phyloP scores from a whole-genome alignment of 495 filamentous ascomycete genomes.

The Pseudoneurospora amorphoporcata region DNA sequence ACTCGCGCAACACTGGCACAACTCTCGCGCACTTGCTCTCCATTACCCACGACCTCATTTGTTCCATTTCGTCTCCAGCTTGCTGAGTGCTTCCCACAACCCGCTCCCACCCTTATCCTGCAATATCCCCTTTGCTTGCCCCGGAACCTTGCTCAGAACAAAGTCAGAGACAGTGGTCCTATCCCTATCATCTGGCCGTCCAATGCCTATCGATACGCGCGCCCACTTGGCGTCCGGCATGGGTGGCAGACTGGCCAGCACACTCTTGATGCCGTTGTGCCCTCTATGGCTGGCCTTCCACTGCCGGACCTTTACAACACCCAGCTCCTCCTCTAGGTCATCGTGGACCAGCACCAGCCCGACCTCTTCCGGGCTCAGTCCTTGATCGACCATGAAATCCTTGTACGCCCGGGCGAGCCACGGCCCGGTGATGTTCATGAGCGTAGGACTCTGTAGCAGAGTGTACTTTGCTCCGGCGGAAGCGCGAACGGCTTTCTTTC shows the following conservation, averaged over 20 bases:
- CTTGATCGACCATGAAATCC: slow-evolving; percentile 23
- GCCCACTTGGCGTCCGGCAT: slow-evolving; percentile 22
- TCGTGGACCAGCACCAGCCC: slow-evolving; percentile 70
- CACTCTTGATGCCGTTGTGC: slow-evolving; percentile 72
- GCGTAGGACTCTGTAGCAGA: slow-evolving; percentile 55
- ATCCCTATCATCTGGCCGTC: slow-evolving; percentile 51
- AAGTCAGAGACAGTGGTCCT: slow-evolving; percentile 49
- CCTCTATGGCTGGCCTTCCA: slow-evolving; percentile 56
- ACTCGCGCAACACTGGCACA: background rate
- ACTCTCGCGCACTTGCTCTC: background rate
- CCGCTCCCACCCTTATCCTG: slow-evolving; percentile 39
- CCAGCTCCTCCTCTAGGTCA: slow-evolving; percentile 62
- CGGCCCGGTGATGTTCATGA: slow-evolving; percentile 67
- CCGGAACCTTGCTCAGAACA: slow-evolving; percentile 55
- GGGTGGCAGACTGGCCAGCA: slow-evolving; percentile 37
- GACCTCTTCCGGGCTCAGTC: slow-evolving; percentile 24
- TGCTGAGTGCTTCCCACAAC: slow-evolving; percentile 39
- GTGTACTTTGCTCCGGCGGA: slow-evolving; percentile 42
- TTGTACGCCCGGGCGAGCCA: slow-evolving; percentile 39
- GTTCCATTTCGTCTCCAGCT: slow-evolving; percentile 34
- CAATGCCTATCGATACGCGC: slow-evolving; percentile 61
- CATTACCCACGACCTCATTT: background rate
- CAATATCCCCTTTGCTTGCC: slow-evolving; percentile 33
- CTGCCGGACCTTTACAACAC: slow-evolving; percentile 46
- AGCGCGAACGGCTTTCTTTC: slow-evolving; percentile 29